A percentile compares a stretch with the other conserved stretches of the same genome.
These are phyloP conservation scores for Beauveria asiatica DNA, from an alignment of 2,329 filamentous ascomycete species.

Conservation along the genomic window DNA sequence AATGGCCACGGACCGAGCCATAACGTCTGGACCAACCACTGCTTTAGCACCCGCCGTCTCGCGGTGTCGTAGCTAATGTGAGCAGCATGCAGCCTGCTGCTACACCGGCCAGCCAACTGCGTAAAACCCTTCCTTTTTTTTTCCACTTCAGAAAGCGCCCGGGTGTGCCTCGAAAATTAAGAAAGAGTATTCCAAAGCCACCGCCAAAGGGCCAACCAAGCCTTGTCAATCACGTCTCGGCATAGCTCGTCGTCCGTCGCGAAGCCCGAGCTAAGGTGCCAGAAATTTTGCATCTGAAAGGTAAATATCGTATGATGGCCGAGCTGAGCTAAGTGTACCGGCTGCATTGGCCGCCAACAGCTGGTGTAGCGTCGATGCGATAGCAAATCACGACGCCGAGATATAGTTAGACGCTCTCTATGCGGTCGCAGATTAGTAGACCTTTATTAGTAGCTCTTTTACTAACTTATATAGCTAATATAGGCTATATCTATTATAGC, in stretches of 20 bases:
- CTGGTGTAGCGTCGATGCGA: not conserved
- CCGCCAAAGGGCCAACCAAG: not conserved
- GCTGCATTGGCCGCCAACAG: not conserved
- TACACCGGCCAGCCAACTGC: not conserved
- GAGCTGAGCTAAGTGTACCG: not conserved
- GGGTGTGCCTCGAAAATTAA: not conserved
- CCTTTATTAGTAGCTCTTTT: not conserved
- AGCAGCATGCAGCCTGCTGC: not conserved
- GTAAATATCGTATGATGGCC: not conserved
- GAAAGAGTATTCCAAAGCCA: not conserved
- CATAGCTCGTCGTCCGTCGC: not conserved
- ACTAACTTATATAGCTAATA: not conserved
- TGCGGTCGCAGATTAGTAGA: not conserved
- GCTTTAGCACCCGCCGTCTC: not conserved
- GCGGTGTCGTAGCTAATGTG: not conserved
- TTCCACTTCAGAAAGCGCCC: not conserved
- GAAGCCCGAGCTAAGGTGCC: not conserved
- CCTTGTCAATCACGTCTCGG: not conserved
- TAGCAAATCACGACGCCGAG: not conserved
- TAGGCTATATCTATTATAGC: not conserved
- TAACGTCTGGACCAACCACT: not conserved
- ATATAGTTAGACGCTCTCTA: not conserved
- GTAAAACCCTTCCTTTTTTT: not conserved
- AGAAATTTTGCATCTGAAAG: not conserved
- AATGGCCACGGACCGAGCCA: not conserved